phyloP scores from a whole-genome alignment of 768 basidiomycete genomes.

The Ramaria sp. region DNA sequence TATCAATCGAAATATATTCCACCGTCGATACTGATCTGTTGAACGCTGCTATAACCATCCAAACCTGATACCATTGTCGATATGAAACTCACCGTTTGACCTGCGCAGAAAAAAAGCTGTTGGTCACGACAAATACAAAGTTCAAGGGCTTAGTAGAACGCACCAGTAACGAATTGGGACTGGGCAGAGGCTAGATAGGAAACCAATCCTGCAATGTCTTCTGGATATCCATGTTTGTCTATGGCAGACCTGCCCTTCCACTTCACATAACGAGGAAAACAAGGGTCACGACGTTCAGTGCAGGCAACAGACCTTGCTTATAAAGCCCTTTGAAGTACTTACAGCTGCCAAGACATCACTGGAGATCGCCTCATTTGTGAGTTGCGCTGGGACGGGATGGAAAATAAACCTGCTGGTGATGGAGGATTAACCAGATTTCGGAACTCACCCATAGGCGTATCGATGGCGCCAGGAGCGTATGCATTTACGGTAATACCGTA shows the following conservation, averaged over 20 bases:
- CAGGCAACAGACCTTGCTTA: background rate
- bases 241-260: background rate
- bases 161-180: conserved; percentile 9
- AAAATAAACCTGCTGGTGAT: background rate
- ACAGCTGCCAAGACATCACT: background rate
- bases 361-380: background rate
- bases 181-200: conserved; percentile 7
- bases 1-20: no score
- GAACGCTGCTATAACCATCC: background rate
- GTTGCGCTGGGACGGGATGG: no score
- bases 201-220: conserved; percentile 10
- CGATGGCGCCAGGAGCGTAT: conserved; percentile 22
- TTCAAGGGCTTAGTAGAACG: background rate
- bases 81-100: conserved; percentile 1
- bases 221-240: conserved; percentile 10
- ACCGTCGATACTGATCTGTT: no score
- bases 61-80: background rate
- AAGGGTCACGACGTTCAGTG: background rate
- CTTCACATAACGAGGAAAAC: background rate
- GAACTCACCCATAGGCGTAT: conserved; percentile 21
- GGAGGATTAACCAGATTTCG: background rate
- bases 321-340: background rate
- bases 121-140: background rate
- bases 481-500: conserved; percentile 24
- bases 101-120: background rate